Percentiles rank a stretch among this genome's conserved stretches.
These are phyloP conservation scores for Kwoniella sp. DNA, from an alignment of 768 basidiomycete species.

Conservation along the genomic window DNA sequence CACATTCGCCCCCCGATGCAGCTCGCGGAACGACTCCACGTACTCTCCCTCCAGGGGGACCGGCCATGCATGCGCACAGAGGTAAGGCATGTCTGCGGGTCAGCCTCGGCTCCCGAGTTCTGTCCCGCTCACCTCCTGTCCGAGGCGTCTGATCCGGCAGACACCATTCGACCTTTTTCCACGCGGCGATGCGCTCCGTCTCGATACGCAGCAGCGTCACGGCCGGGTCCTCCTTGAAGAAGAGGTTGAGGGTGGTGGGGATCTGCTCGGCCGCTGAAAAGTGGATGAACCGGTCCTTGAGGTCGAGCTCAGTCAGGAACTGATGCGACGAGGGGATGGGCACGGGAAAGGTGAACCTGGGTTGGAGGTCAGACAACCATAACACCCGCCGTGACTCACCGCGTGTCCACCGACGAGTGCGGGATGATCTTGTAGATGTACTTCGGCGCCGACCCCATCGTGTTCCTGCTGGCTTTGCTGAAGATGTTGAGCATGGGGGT, in stretches of 20 bases:
- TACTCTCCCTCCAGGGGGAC: constrained; percentile 47
- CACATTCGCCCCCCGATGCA: constrained; percentile 14
- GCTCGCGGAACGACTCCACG: constrained; percentile 44
- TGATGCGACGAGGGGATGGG: constrained; percentile 49
- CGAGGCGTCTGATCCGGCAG: constrained; percentile 10
- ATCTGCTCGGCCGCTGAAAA: constrained; percentile 53
- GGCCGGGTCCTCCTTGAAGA: constrained; percentile 49
- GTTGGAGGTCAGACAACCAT: not conserved
- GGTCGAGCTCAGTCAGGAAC: constrained; percentile 53
- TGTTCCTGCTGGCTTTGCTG: constrained; percentile 2
- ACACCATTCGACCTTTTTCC: constrained; percentile 48
- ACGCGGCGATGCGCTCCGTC: constrained; percentile 32
- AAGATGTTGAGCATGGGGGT: constrained; percentile 6
- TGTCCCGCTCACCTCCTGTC: constrained; percentile 10
- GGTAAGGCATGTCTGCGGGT: constrained; percentile 42
- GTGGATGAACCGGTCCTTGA: constrained; percentile 55
- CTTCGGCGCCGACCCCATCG: constrained; percentile 24
- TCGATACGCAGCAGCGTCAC: constrained; percentile 46
- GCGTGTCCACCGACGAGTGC: constrained; percentile 41
- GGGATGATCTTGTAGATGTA: constrained; percentile 53
- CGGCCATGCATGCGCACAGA: constrained; percentile 35
- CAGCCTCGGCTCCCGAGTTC: not conserved
- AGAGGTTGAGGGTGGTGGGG: constrained; percentile 51
- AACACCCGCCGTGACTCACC: constrained; percentile 13
- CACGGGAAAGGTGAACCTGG: constrained; percentile 41